A percentile compares a stretch with the other conserved stretches of the same genome.
Conservation (phyloP, 2,329 filamentous ascomycete species). For the Paraconiothyrium sp. region DNA sequence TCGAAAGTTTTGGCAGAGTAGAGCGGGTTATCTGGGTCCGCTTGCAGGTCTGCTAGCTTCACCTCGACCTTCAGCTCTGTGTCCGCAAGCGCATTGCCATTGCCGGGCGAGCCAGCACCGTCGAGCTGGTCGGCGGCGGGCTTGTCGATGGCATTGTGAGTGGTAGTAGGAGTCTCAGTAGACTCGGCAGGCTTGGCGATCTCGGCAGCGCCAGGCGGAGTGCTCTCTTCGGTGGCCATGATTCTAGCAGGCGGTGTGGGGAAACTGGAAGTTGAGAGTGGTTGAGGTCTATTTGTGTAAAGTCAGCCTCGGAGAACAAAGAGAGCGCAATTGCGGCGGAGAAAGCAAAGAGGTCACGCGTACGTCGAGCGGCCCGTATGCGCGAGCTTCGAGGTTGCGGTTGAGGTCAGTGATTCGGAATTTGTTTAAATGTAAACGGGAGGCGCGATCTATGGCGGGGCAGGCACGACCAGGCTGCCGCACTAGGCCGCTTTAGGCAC, state of each 20-base stretch:
- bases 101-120: conserved; percentile 54
- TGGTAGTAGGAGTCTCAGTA: background rate
- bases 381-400: background rate
- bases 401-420: background rate
- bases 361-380: background rate
- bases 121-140: conserved; percentile 52
- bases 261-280: background rate
- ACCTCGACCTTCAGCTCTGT: conserved; percentile 89
- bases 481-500: conserved; percentile 13
- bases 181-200: background rate
- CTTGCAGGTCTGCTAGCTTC: conserved; percentile 88
- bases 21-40: conserved; percentile 85
- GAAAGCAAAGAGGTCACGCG: background rate
- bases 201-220: background rate
- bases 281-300: background rate
- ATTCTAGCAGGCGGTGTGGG: background rate
- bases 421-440: conserved; percentile 2
- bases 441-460: conserved; percentile 1
- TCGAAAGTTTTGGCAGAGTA: conserved; percentile 86
- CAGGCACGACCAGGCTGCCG: conserved; percentile 6
- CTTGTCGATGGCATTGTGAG: background rate
- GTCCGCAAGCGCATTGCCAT: conserved; percentile 65
- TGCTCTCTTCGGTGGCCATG: conserved; percentile 9
- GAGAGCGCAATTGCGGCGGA: background rate
- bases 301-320: background rate